Conservation (phyloP, 208 protist species). For the Leishmania guyanensis region DNA sequence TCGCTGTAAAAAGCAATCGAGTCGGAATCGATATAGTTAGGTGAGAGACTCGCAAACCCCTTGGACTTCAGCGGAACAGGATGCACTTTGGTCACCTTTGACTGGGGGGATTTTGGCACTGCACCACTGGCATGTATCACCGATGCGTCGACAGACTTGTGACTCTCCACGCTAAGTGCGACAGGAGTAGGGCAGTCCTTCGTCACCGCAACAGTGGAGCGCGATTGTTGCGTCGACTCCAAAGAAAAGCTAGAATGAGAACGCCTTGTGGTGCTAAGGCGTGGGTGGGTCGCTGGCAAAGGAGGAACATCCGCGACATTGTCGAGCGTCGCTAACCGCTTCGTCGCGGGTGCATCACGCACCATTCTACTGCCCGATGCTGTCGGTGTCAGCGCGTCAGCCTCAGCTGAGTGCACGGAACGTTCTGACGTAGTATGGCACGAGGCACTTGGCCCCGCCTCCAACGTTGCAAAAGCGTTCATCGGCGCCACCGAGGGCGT, state of each 20-base stretch:
- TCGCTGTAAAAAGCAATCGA: constrained; percentile 14
- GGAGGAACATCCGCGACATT: constrained; percentile 30
- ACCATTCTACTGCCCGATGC: not conserved
- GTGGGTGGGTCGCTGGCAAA: constrained; percentile 10
- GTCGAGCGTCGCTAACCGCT: constrained; percentile 6
- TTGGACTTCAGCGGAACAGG: not conserved
- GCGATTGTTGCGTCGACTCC: not conserved
- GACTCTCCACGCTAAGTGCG: not conserved
- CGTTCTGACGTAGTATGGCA: not conserved
- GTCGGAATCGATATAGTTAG: constrained; percentile 22
- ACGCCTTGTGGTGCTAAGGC: not conserved
- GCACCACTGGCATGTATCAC: not conserved
- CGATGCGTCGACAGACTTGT: not conserved
- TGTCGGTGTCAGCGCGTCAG: not conserved
- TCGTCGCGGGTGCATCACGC: not conserved
- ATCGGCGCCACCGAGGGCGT: constrained; percentile 4
- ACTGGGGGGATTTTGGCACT: not conserved
- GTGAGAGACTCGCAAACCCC: constrained; percentile 20
- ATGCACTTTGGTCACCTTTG: too few species aligned
- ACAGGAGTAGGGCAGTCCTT: not conserved
- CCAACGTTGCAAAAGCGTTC: not conserved
- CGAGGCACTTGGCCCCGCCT: not conserved
- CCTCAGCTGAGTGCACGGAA: not conserved
- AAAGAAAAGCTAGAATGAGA: constrained; percentile 15
- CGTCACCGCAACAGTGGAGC: not conserved